Conservation (phyloP, 306 rosid species). For the Canavalia ensiformis region DNA sequence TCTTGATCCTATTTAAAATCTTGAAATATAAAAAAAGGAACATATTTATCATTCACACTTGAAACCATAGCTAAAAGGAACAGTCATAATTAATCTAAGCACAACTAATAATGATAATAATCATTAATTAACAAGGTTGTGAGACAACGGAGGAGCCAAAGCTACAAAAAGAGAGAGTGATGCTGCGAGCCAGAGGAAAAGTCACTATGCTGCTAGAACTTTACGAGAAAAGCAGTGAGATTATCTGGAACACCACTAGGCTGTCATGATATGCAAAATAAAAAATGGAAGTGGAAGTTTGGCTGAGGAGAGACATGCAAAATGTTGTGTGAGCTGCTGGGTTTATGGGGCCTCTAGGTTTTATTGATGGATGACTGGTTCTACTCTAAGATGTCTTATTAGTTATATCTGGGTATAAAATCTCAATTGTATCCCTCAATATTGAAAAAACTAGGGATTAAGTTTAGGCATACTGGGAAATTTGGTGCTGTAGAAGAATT, state of each 20-base stretch:
- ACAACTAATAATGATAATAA: not conserved
- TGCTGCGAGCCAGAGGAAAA: constrained; percentile 1
- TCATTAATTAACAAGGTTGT: not conserved
- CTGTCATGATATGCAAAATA: not conserved
- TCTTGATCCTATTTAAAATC: too few relatives aligned
- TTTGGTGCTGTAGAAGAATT: not conserved
- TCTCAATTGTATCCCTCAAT: not conserved
- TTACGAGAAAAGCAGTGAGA: not conserved
- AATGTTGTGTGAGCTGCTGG: not conserved
- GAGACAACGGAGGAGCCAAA: constrained; percentile 5
- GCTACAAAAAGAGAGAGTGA: not conserved
- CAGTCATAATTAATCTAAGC: not conserved
- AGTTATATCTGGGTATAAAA: not conserved
- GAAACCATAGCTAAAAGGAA: not conserved
- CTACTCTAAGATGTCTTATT: not conserved
- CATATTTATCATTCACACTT: constrained; percentile 15
- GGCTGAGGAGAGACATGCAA: not conserved
- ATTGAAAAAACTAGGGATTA: not conserved
- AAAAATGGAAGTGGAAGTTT: not conserved
- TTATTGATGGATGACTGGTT: not conserved
- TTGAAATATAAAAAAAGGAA: not conserved
- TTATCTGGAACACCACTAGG: not conserved
- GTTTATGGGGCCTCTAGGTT: too few relatives aligned
- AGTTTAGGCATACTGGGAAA: not conserved
- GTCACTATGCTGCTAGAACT: not conserved